A percentile compares a stretch with the other conserved stretches of the same genome.
Evolutionary conservation across 495 filamentous ascomycete species (phyloP).

Genomic region (Aspergillus asperescens): DNA sequence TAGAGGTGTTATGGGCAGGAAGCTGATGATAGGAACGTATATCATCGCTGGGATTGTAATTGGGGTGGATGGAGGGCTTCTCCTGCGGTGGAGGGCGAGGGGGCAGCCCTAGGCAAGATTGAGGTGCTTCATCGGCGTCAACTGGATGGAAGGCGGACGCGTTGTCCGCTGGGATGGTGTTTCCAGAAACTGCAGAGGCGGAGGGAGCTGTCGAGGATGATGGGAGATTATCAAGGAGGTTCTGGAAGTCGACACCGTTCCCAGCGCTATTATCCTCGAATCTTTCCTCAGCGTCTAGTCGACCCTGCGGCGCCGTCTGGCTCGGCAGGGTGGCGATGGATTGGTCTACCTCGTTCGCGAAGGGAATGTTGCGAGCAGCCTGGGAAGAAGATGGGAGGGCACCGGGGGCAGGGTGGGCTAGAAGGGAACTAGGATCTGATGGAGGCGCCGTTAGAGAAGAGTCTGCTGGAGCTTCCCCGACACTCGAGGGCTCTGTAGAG

Average conservation of each 20-base stretch:
- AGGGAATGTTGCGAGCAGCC: constrained; percentile 37
- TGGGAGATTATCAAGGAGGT: constrained; percentile 49
- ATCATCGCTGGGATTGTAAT: constrained; percentile 52
- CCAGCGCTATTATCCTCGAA: constrained; percentile 19
- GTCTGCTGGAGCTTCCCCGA: constrained; percentile 14
- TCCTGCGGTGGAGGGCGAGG: constrained; percentile 49
- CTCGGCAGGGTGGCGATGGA: constrained; percentile 18
- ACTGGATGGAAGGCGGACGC: constrained; percentile 31
- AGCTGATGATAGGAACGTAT: constrained; percentile 54
- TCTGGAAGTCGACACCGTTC: constrained; percentile 48
- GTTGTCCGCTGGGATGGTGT: constrained; percentile 25
- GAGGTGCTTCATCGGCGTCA: constrained; percentile 32
- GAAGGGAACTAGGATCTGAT: constrained; percentile 31
- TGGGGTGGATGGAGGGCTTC: constrained; percentile 53
- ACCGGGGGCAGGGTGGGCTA: constrained; percentile 35
- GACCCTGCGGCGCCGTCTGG: constrained; percentile 20
- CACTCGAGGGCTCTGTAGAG: constrained; percentile 16
- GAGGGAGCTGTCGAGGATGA: constrained; percentile 33
- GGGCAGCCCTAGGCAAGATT: constrained; percentile 39
- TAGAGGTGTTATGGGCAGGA: constrained; percentile 29
- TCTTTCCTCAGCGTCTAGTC: constrained; percentile 26
- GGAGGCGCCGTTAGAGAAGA: constrained; percentile 29
- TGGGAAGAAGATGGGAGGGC: constrained; percentile 39
- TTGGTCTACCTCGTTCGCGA: constrained; percentile 33
- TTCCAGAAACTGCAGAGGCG: constrained; percentile 27